phyloP scores from a whole-genome alignment of 179 eudicot species.

The Heliamphora pulchella region DNA sequence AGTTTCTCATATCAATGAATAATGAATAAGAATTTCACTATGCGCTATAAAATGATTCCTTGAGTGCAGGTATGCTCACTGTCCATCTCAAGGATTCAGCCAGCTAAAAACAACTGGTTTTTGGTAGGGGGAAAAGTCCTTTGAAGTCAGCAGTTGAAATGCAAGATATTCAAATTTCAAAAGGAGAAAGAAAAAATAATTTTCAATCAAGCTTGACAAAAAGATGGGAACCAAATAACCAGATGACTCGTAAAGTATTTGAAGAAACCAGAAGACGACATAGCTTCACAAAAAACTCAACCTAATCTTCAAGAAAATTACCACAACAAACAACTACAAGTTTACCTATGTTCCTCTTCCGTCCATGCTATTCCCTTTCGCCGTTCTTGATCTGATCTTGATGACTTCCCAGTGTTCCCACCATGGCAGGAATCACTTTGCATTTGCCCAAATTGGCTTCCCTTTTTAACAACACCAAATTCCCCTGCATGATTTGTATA shows the following conservation, averaged over 20 bases:
- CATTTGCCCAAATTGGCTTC: slow-evolving; percentile 28
- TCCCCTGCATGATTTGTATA: background rate
- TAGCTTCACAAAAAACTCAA: background rate
- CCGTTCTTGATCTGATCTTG: slow-evolving; percentile 42
- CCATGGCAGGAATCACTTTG: slow-evolving; percentile 35
- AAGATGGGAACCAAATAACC: background rate
- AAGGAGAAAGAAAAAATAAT: background rate
- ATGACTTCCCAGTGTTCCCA: slow-evolving; percentile 36
- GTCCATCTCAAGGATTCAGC: background rate
- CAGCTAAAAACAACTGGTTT: background rate
- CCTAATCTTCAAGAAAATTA: background rate
- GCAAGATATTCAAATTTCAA: background rate
- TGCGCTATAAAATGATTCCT: background rate
- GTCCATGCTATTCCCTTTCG: slow-evolving; percentile 71
- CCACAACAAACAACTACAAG: background rate
- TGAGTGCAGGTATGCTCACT: background rate
- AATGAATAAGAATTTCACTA: background rate
- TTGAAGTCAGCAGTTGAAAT: background rate
- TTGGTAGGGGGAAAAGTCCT: background rate
- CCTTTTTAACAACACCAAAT: slow-evolving; percentile 23
- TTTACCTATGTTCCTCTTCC: slow-evolving; percentile 71
- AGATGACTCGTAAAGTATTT: background rate
- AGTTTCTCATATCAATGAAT: background rate
- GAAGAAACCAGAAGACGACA: background rate
- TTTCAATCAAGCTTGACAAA: background rate